A percentile compares a stretch with the other conserved stretches of the same genome.
Evolutionary conservation across 192 early-diverging fungal species (phyloP).

Genomic region (Mortierella claussenii): DNA sequence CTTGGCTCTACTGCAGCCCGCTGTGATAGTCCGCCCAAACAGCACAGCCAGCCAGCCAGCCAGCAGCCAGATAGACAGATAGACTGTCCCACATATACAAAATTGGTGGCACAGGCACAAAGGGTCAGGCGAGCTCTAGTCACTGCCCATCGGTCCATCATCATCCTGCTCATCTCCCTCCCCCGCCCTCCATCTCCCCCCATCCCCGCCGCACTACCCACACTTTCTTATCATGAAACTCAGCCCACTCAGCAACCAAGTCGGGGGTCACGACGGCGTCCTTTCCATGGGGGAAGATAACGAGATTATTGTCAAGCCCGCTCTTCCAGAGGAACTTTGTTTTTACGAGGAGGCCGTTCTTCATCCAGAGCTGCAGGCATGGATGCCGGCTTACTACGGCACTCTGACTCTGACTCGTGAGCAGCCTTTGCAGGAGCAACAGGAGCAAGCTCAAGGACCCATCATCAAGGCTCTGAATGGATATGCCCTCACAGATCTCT

Average conservation of each 20-base stretch:
- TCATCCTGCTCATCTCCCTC: background rate
- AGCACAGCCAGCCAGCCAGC: background rate
- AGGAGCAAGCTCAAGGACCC: background rate
- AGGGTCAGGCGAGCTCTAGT: too few relatives aligned
- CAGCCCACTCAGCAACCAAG: slow-evolving; percentile 72
- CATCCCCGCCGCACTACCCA: background rate
- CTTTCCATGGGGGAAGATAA: slow-evolving; percentile 69
- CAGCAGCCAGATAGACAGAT: background rate
- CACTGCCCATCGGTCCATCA: too few relatives aligned
- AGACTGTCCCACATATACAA: background rate
- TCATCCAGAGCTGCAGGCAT: slow-evolving; percentile 63
- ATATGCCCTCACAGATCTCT: slow-evolving; percentile 16
- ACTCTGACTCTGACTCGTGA: slow-evolving; percentile 40
- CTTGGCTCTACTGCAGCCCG: too few relatives aligned
- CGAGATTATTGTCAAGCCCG: slow-evolving; percentile 77
- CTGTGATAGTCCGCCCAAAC: too few relatives aligned
- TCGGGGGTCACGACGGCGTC: slow-evolving; percentile 83
- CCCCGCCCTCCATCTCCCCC: background rate
- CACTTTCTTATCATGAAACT: slow-evolving; percentile 32
- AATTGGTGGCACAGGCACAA: too few relatives aligned
- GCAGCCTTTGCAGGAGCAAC: background rate
- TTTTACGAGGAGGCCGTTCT: slow-evolving; percentile 77
- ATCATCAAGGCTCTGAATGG: slow-evolving; percentile 46
- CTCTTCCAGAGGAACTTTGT: slow-evolving; percentile 66
- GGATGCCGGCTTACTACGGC: slow-evolving; percentile 79